Evolutionary conservation across 2,329 filamentous ascomycete species (phyloP), one percentile per base, ranked within the genome.

Genomic region (Dothidotthia symphoricarpi): DNA sequence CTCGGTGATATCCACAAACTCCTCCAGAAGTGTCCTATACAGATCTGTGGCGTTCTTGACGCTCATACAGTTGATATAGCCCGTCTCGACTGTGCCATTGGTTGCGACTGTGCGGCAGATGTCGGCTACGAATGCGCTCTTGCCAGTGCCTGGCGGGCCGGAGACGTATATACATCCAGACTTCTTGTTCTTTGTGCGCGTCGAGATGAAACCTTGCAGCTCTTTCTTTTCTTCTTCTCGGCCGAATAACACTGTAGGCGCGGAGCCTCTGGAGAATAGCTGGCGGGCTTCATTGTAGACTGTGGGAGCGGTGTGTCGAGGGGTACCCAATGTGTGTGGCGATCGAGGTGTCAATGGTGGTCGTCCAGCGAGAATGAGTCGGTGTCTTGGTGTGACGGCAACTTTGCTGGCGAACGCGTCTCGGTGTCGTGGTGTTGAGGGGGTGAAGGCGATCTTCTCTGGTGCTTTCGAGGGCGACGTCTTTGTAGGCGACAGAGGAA

Each of bases 1-100:
- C 27, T 83, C 78, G 13, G 70, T 66, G 22, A 77, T 74, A 38
- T 82, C 75, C 10, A 76, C 76, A 28, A 91, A 80, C 37, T 79
- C 77, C 49, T 87, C 82, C 10, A 91, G 69, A 13, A 98, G 72
- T 14, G 84, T 90, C 46, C 78, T 77, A 67, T 94, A 95, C 15
- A 98, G 76, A 61, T 96, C 90, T 50, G 82, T 83, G 2, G 89
- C 87, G 24, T 82, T 88, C 59, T 93, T 94, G 68, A 96, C 83
- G 68, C 90, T 95, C 83, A 96, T 96, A 69, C 93, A 98, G 65
- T 98, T 98, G 74, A 98, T 78, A 59, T 90, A 91, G 2, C 83
- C 82, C 36, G 83, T 82, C 55, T 80, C 82, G 36, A 93, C 72
- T 3, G 66, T 66, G 10, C 66, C 57, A 2, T 72, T 66, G 12